Percentiles rank a stretch among this genome's conserved stretches.
These are phyloP conservation scores for Cutaneotrichosporon cutaneum DNA, from an alignment of 1,284 basidiomycete genomes.

Conservation along the genomic window DNA sequence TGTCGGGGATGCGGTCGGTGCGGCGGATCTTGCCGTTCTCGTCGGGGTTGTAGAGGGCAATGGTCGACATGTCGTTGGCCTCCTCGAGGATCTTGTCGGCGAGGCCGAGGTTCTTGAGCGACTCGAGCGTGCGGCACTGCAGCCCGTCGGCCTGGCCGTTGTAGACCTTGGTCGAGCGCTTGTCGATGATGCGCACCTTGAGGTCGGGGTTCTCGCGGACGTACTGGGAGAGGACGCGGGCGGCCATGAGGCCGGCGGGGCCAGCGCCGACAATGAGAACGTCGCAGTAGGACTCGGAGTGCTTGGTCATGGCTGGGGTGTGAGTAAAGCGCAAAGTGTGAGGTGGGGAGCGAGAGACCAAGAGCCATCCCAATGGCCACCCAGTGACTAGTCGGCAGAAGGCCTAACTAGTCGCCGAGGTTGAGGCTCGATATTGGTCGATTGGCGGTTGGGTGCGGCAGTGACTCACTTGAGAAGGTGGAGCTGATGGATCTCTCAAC, in stretches of 20 bases:
- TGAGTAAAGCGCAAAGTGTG: neutral
- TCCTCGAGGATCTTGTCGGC: constrained; percentile 17
- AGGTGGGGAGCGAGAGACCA: neutral
- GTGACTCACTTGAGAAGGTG: neutral
- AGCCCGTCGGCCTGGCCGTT: constrained; percentile 22
- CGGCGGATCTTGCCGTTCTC: constrained; percentile 17
- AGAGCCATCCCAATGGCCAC: neutral
- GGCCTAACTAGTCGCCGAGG: neutral
- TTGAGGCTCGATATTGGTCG: neutral
- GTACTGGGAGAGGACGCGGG: constrained; percentile 13
- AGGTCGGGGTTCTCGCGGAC: constrained; percentile 18
- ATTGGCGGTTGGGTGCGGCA: neutral
- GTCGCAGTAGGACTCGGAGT: constrained; percentile 21
- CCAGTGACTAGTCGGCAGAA: too few relatives aligned
- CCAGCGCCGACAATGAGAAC: constrained; percentile 28
- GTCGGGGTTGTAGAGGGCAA: constrained; percentile 21
- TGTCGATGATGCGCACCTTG: constrained; percentile 24
- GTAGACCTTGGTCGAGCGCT: constrained; percentile 20
- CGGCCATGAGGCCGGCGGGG: constrained; percentile 21
- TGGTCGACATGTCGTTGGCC: constrained; percentile 15
- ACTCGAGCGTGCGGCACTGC: constrained; percentile 16
- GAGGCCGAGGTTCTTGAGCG: constrained; percentile 17
- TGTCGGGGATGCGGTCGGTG: constrained; percentile 23
- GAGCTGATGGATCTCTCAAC: neutral
- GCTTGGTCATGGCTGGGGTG: constrained; percentile 11